phyloP scores from a whole-genome alignment of 805 yeast genomes.

The Ogataea minuta region DNA sequence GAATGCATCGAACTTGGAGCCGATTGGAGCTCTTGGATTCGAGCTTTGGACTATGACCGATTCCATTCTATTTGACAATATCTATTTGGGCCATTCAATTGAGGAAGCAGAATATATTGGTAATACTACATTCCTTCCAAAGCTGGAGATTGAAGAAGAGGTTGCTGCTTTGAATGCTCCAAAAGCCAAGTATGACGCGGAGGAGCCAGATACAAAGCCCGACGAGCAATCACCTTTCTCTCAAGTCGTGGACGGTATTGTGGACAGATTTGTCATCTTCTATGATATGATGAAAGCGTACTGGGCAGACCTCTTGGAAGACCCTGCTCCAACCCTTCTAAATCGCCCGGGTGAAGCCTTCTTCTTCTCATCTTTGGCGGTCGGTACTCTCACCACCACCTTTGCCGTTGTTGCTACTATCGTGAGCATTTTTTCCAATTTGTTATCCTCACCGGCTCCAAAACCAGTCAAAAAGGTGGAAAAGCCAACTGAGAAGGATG shows the following conservation, averaged over 20 bases:
- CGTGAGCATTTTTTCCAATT: slow-evolving; percentile 21
- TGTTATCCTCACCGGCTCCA: slow-evolving; percentile 10
- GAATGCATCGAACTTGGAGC: slow-evolving; percentile 58
- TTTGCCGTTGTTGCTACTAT: slow-evolving; percentile 43
- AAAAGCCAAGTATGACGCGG: slow-evolving; percentile 41
- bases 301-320: slow-evolving; percentile 38
- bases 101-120: slow-evolving; percentile 83
- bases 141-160: slow-evolving; percentile 49
- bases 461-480: slow-evolving; percentile 2
- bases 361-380: slow-evolving; percentile 42
- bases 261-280: slow-evolving; percentile 18
- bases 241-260: slow-evolving; percentile 20
- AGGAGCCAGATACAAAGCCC: slow-evolving; percentile 29
- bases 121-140: slow-evolving; percentile 64
- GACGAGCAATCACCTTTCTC: slow-evolving; percentile 20
- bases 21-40: slow-evolving; percentile 79
- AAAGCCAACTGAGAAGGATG: slow-evolving; percentile 15
- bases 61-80: slow-evolving; percentile 74
- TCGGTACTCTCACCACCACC: slow-evolving; percentile 39
- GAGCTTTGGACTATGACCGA: slow-evolving; percentile 87
- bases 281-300: slow-evolving; percentile 31
- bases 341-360: slow-evolving; percentile 51
- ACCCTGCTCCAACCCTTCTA: slow-evolving; percentile 45
- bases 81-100: slow-evolving; percentile 82
- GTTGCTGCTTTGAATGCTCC: slow-evolving; percentile 42